Conservation (phyloP, 73 alveolate species). For the Symbiodinium natans region DNA sequence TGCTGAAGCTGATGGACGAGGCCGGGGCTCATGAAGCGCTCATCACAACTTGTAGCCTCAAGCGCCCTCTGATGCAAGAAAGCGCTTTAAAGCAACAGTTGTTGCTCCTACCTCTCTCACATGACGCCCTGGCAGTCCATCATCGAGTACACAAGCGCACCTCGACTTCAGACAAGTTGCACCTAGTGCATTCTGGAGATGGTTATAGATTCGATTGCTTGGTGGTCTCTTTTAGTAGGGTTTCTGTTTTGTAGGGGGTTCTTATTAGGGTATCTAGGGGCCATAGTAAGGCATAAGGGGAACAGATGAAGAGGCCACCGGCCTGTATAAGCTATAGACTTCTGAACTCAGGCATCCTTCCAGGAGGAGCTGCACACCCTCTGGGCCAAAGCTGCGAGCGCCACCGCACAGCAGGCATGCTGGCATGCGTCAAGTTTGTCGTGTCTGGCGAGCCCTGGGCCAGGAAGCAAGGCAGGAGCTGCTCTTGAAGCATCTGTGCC, state of each 20-base stretch:
- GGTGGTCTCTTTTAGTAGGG: no score
- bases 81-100: no score
- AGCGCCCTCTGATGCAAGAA: no score
- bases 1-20: neutral
- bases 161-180: no score
- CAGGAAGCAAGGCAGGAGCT: constrained; percentile 56
- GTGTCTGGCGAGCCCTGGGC: neutral
- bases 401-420: neutral
- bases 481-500: constrained; percentile 28
- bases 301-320: no score
- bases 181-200: no score
- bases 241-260: no score
- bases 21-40: neutral
- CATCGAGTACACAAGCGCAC: neutral
- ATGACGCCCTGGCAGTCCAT: neutral
- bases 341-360: neutral
- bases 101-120: no score
- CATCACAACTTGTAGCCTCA: no score
- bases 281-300: no score
- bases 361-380: constrained; percentile 6
- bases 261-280: no score
- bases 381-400: constrained; percentile 9
- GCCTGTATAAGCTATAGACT: neutral
- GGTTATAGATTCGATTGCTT: no score
- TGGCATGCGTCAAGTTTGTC: neutral